These are phyloP conservation scores for Ganoderma boninense DNA, from an alignment of 1,284 basidiomycete species.

Conservation along the genomic window DNA sequence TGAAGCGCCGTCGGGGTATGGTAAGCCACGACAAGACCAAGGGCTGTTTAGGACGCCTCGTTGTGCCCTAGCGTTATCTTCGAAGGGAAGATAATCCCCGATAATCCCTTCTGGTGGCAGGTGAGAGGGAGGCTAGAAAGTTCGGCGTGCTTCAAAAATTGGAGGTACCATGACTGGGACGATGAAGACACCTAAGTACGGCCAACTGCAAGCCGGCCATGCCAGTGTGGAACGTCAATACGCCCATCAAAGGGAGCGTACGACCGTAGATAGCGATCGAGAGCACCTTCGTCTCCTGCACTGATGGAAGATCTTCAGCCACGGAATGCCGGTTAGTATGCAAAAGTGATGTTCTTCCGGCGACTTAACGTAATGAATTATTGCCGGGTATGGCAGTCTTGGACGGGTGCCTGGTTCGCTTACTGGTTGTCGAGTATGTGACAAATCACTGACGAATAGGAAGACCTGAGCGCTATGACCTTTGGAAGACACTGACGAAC, in stretches of 20 bases:
- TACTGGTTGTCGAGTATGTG: background rate
- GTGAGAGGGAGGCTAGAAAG: background rate
- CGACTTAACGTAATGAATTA: background rate
- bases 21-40: background rate
- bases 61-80: background rate
- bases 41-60: background rate
- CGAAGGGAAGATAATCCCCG: background rate
- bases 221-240: no score
- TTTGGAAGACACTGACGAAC: no score
- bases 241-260: background rate
- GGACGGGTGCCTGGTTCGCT: background rate
- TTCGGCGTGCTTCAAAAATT: background rate
- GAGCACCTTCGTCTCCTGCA: no score
- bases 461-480: background rate
- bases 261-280: background rate
- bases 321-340: background rate
- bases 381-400: background rate
- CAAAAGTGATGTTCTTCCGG: background rate
- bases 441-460: background rate
- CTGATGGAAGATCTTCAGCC: background rate
- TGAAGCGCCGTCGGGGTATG: background rate
- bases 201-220: background rate
- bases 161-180: background rate
- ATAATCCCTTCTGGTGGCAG: background rate
- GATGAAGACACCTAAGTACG: background rate